Evolutionary conservation across 371 early-diverging fungal genomes (phyloP).

Genomic region (Gilbertella persicaria): DNA sequence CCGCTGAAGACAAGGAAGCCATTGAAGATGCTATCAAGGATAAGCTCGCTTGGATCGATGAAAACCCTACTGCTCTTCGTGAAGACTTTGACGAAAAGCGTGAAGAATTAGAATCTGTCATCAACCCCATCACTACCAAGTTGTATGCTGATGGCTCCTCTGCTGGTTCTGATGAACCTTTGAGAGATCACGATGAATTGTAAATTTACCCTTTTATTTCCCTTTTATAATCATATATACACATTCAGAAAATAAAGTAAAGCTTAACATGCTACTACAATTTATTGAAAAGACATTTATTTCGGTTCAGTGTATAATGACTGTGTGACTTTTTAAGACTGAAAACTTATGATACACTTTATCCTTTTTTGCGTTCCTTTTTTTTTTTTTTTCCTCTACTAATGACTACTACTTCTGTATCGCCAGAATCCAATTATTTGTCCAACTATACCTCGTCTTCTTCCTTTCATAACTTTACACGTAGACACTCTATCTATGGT

Average conservation of each 20-base stretch:
- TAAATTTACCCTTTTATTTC: slow-evolving; percentile 34
- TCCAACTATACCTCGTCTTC: slow-evolving; percentile 38
- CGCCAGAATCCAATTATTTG: slow-evolving; percentile 43
- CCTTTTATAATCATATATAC: slow-evolving; percentile 9
- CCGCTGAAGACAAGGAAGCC: slow-evolving; percentile 82
- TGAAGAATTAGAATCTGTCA: slow-evolving; percentile 80
- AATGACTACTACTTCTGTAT: slow-evolving; percentile 53
- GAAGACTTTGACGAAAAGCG: slow-evolving; percentile 84
- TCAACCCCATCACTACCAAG: slow-evolving; percentile 88
- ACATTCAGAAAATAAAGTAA: slow-evolving; percentile 5
- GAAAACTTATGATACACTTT: too few species aligned
- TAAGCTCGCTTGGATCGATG: slow-evolving; percentile 85
- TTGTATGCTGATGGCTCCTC: slow-evolving; percentile 68
- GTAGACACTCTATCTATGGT: slow-evolving; percentile 66
- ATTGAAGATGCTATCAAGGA: slow-evolving; percentile 88
- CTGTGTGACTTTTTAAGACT: too few species aligned
- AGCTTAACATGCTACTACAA: neutral
- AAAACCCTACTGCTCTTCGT: slow-evolving; percentile 64
- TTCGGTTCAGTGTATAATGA: too few species aligned
- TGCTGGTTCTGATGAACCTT: slow-evolving; percentile 63
- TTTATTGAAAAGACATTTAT: neutral
- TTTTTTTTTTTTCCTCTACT: slow-evolving; percentile 8
- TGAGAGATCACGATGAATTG: slow-evolving; percentile 76
- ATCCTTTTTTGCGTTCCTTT: neutral
- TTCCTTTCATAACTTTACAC: slow-evolving; percentile 47